Evolutionary conservation across 2,329 filamentous ascomycete species (phyloP).

Genomic region (Grosmannia huntii): DNA sequence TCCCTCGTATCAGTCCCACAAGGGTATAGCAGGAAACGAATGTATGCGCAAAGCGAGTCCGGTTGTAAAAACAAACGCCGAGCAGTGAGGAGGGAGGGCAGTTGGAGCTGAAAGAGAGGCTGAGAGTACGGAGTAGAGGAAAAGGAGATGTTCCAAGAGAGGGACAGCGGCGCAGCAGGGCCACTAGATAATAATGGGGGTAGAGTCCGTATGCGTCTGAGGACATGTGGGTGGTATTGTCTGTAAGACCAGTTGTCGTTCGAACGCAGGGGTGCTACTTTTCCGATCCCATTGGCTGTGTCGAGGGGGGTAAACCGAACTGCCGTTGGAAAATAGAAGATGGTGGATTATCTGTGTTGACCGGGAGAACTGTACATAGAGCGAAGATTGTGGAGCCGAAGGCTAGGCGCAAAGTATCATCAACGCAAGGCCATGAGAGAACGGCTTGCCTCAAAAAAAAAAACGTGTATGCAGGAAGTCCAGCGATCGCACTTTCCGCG

Average conservation of each 20-base stretch:
- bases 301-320: not conserved
- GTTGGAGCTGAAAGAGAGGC: not conserved
- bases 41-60: not conserved
- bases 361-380: slow-evolving; percentile 1
- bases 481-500: not conserved
- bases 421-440: not conserved
- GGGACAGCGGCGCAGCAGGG: not conserved
- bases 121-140: not conserved
- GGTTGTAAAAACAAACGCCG: not conserved
- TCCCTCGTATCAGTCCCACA: not conserved
- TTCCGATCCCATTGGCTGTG: not conserved
- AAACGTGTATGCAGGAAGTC: not conserved
- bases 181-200: not conserved
- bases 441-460: not conserved
- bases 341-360: not conserved
- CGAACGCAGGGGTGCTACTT: not conserved
- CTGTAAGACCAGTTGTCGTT: not conserved
- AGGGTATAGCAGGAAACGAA: not conserved
- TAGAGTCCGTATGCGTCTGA: not conserved
- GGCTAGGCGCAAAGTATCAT: not conserved
- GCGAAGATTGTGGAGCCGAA: not conserved
- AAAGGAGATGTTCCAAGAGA: not conserved
- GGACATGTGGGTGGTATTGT: not conserved
- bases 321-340: not conserved
- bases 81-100: not conserved